Conservation (phyloP, 192 early-diverging fungal genomes). For the Coemansia sp. region DNA sequence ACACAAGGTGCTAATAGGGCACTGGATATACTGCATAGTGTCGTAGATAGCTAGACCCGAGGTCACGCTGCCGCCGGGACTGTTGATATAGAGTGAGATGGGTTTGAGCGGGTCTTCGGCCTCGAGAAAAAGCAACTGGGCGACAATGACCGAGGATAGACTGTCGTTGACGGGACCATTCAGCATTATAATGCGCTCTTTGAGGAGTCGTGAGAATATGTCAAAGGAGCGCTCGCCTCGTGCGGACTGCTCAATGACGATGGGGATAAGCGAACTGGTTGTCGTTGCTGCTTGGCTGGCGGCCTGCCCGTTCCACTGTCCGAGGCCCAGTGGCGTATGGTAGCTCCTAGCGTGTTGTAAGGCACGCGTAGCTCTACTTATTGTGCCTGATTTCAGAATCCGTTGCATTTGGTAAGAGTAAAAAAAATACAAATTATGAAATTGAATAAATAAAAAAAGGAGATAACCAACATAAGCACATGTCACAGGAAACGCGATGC, state of each 20-base stretch:
- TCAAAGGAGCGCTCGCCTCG: slow-evolving; percentile 95
- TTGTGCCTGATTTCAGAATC: slow-evolving; percentile 1
- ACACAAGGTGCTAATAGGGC: slow-evolving; percentile 92
- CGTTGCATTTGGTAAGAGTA: neutral
- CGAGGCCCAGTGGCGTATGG: slow-evolving; percentile 33
- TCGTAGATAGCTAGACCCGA: slow-evolving; percentile 95
- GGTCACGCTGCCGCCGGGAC: slow-evolving; percentile 95
- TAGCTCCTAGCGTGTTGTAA: neutral
- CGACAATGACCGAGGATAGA: slow-evolving; percentile 86
- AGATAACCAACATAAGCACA: neutral
- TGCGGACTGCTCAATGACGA: slow-evolving; percentile 63
- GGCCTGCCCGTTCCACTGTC: slow-evolving; percentile 31
- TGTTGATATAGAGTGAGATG: slow-evolving; percentile 97
- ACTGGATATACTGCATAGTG: slow-evolving; percentile 90
- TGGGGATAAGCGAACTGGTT: slow-evolving; percentile 50
- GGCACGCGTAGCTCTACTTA: neutral
- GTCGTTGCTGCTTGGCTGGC: slow-evolving; percentile 18
- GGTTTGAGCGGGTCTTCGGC: slow-evolving; percentile 93
- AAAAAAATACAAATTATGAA: neutral
- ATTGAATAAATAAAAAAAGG: neutral
- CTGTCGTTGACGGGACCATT: slow-evolving; percentile 89
- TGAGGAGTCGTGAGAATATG: slow-evolving; percentile 95
- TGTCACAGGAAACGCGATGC: neutral
- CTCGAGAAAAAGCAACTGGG: slow-evolving; percentile 94
- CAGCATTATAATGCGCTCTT: slow-evolving; percentile 95